Base-by-base conservation (phyloP, 2,329 filamentous ascomycete genomes). In the Acrodontium crateriforme region DNA sequence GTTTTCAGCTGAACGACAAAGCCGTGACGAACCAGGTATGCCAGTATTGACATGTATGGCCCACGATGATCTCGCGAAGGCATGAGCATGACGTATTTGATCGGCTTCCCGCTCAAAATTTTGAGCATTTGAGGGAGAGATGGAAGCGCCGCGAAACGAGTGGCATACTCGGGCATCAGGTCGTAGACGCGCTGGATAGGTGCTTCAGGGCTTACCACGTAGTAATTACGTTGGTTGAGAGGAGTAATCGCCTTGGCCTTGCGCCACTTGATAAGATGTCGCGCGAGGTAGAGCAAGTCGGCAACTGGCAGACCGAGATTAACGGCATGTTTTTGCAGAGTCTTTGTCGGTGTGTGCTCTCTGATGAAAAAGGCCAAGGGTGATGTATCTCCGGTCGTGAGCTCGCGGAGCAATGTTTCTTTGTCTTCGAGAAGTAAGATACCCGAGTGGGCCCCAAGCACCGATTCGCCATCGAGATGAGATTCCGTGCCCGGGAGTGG, bases 231-330 rank as follows among this genome's bases (percentile, higher is more conserved):
- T 23, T 80, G 78, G 47, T 94, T 84, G 5, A 98, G 69, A 0
- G 89, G 89, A 4, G 83, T 80, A 21, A 95, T 87, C 10, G 87
- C 78, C 35, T 91, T 80, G 25, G 87, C 89, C 32, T 85, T 78
- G 14, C 89, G 76, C 85, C 87, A 95, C 58, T 91, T 92, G 36
- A 95, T 84, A 37, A 98, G 77, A 58, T 95, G 89, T 32, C 82
- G 79, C 7, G 85, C 84, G 37, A 92, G 80, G 42, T 82, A 77
- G 38, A 87, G 78, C 37, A 95, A 78, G 41, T 92, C 81, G 17
- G 72, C 67, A 2, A 89, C 65, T 3, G 78, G 74, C 28, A 95
- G 76, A 12, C 75, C 69, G 28, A 78, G 72, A 39, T 67, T 71
- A 40, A 75, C 69, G 10, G 76, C 72, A 29, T 83, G 71, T 50